Evolutionary conservation across 2,329 filamentous ascomycete species (phyloP).

Genomic region (Metarhizium humberi): DNA sequence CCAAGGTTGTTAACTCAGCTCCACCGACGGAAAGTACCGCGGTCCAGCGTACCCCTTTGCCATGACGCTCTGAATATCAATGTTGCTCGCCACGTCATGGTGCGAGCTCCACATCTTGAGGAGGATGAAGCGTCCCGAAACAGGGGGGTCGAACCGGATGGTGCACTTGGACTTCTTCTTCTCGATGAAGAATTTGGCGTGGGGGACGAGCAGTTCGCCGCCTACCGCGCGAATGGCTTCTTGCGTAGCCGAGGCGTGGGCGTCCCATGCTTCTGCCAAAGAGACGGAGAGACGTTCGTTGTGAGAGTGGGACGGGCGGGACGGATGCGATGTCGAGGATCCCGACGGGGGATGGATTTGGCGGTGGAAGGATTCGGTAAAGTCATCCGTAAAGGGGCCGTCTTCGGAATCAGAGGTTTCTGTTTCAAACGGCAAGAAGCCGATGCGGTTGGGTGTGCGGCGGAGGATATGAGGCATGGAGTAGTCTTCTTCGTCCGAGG

Average conservation of each 20-base stretch:
- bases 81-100: slow-evolving; percentile 56
- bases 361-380: slow-evolving; percentile 15
- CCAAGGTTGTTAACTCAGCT: slow-evolving; percentile 37
- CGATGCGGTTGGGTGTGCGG: slow-evolving; percentile 42
- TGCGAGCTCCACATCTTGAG: slow-evolving; percentile 85
- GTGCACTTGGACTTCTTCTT: slow-evolving; percentile 76
- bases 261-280: slow-evolving; percentile 31
- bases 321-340: neutral
- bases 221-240: slow-evolving; percentile 48
- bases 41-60: slow-evolving; percentile 79
- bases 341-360: slow-evolving; percentile 4
- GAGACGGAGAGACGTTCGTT: slow-evolving; percentile 12
- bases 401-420: slow-evolving; percentile 28
- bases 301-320: slow-evolving; percentile 10
- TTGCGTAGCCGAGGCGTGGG: slow-evolving; percentile 43
- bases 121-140: slow-evolving; percentile 74
- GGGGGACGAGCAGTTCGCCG: slow-evolving; percentile 56
- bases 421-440: slow-evolving; percentile 45
- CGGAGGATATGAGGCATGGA: slow-evolving; percentile 19
- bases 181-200: slow-evolving; percentile 77
- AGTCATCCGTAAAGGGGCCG: slow-evolving; percentile 16
- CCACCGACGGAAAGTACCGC: slow-evolving; percentile 67
- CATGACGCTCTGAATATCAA: slow-evolving; percentile 82
- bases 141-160: slow-evolving; percentile 73
- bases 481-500: slow-evolving; percentile 44